phyloP scores from a whole-genome alignment of 2,329 filamentous ascomycete species.

The Raffaelea albimanens region DNA sequence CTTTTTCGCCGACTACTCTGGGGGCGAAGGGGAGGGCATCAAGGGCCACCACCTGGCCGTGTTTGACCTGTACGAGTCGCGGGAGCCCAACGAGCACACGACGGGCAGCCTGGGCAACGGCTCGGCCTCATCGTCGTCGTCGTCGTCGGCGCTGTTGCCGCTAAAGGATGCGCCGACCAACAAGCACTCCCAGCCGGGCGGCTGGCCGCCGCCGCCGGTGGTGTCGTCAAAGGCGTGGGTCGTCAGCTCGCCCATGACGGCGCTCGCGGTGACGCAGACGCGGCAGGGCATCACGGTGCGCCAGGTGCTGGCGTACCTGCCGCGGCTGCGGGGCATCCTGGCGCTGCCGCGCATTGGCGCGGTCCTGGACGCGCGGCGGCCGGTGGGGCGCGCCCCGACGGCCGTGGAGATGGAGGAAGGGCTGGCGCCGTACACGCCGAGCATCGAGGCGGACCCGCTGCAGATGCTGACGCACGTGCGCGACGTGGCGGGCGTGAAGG shows the following conservation, averaged over 20 bases:
- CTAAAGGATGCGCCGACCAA: conserved; percentile 42
- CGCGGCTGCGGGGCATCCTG: conserved; percentile 63
- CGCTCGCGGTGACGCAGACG: conserved; percentile 78
- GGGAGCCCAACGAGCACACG: conserved; percentile 71
- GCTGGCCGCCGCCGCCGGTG: conserved; percentile 40
- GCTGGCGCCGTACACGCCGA: conserved; percentile 63
- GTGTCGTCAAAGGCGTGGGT: conserved; percentile 74
- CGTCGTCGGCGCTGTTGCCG: conserved; percentile 59
- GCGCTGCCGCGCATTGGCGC: conserved; percentile 59
- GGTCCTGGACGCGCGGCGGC: conserved; percentile 76
- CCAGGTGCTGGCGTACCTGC: conserved; percentile 70
- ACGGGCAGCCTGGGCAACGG: conserved; percentile 31
- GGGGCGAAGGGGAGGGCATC: conserved; percentile 33
- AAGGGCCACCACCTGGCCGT: conserved; percentile 82
- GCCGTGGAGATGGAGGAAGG: conserved; percentile 76
- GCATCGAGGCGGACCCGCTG: conserved; percentile 75
- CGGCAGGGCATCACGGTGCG: conserved; percentile 83
- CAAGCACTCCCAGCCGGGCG: neutral
- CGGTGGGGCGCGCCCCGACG: conserved; percentile 75
- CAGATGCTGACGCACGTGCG: conserved; percentile 52
- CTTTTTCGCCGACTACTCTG: conserved; percentile 54
- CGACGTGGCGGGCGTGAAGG: conserved; percentile 45
- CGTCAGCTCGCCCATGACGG: conserved; percentile 67
- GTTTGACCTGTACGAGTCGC: conserved; percentile 84
- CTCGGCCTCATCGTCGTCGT: conserved; percentile 50